A percentile compares a stretch with the other conserved stretches of the same genome.
These are phyloP conservation scores for Adansonia digitata DNA, from an alignment of 345 rosid species.

Conservation along the genomic window DNA sequence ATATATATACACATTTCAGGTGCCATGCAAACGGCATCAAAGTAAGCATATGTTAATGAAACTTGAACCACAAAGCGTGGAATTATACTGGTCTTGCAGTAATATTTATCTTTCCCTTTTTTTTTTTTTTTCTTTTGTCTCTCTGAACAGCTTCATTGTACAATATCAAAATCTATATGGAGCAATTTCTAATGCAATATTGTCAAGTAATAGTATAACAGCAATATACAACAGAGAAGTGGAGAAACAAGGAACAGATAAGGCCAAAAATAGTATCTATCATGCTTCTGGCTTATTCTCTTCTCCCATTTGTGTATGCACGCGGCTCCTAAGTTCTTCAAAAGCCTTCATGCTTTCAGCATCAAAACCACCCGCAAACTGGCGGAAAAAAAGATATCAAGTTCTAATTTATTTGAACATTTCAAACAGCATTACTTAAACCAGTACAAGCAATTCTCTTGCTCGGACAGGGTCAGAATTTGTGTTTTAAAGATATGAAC, in stretches of 20 bases:
- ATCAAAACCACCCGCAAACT: conserved; percentile 99
- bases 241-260: neutral
- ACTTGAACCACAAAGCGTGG: neutral
- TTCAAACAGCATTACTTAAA: neutral
- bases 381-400: conserved; percentile 16
- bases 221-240: conserved; percentile 23
- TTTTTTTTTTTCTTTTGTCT: too few relatives aligned
- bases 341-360: conserved; percentile 99
- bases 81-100: neutral
- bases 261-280: neutral
- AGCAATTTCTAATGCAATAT: neutral
- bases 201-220: neutral
- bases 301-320: conserved; percentile 45
- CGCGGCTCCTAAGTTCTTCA: conserved; percentile 81
- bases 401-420: neutral
- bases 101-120: neutral
- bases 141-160: conserved; percentile 8
- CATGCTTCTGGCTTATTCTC: conserved; percentile 36
- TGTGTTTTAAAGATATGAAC: neutral
- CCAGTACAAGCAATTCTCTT: neutral
- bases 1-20: too few relatives aligned
- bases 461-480: neutral
- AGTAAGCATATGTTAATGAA: neutral
- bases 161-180: conserved; percentile 10
- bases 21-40: neutral